Conservation (phyloP, 192 early-diverging fungal species). For the Gorgonomyces haynaldii region DNA sequence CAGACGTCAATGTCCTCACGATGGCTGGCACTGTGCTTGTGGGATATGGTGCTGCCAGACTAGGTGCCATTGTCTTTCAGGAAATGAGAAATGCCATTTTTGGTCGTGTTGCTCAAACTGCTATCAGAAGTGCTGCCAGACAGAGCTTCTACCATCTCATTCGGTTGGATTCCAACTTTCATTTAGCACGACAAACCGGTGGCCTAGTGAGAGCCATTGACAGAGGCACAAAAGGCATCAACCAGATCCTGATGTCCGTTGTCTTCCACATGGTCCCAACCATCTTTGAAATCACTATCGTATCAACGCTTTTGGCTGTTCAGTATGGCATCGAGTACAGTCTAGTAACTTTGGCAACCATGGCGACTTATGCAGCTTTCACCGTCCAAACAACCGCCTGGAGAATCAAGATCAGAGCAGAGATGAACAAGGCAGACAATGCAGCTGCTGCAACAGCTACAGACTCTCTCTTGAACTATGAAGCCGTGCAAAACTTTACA, state of each 20-base stretch:
- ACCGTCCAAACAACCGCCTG: slow-evolving; percentile 72
- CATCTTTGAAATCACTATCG: slow-evolving; percentile 86
- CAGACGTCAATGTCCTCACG: slow-evolving; percentile 47
- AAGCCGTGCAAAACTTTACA: slow-evolving; percentile 94
- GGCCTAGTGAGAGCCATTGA: slow-evolving; percentile 94
- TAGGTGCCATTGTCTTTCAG: slow-evolving; percentile 68
- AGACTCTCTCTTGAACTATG: slow-evolving; percentile 94
- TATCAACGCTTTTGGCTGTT: slow-evolving; percentile 81
- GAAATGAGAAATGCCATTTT: slow-evolving; percentile 86
- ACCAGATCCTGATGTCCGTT: slow-evolving; percentile 85
- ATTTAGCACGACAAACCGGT: slow-evolving; percentile 89
- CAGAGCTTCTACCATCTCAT: slow-evolving; percentile 88
- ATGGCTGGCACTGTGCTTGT: slow-evolving; percentile 86
- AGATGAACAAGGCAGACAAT: slow-evolving; percentile 96
- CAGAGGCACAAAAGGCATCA: slow-evolving; percentile 82
- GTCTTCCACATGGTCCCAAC: slow-evolving; percentile 96
- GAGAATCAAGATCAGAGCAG: slow-evolving; percentile 59
- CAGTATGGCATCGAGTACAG: slow-evolving; percentile 66
- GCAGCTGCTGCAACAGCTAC: slow-evolving; percentile 85
- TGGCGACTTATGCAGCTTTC: slow-evolving; percentile 41
- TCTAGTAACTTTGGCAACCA: slow-evolving; percentile 68
- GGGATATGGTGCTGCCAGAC: slow-evolving; percentile 85
- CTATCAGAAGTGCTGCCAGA: slow-evolving; percentile 74
- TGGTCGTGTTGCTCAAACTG: slow-evolving; percentile 76
- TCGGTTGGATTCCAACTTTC: slow-evolving; percentile 79